A percentile compares a stretch with the other conserved stretches of the same genome.
phyloP scores from a whole-genome alignment of 257 asterid genomes.

The Jasminum sambac region DNA sequence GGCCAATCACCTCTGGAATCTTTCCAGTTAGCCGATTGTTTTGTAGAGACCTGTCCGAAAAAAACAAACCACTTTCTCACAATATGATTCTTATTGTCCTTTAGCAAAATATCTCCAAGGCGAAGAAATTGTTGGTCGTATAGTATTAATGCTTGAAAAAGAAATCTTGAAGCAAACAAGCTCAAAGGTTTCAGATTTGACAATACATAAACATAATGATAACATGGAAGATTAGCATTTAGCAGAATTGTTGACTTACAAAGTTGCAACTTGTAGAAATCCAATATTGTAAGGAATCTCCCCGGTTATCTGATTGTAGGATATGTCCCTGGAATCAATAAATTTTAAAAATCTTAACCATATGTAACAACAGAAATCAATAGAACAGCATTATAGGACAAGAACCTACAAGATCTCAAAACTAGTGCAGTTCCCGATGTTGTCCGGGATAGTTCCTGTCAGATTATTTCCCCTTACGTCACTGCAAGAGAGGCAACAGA shows the following conservation, averaged over 20 bases:
- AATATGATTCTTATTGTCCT: not conserved
- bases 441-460: constrained; percentile 83
- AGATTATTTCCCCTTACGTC: constrained; percentile 90
- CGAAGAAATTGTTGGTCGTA: too few relatives aligned
- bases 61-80: not conserved
- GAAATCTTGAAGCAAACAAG: too few relatives aligned
- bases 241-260: constrained; percentile 48
- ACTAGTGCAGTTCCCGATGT: constrained; percentile 93
- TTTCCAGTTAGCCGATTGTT: constrained; percentile 86
- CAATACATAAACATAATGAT: not conserved
- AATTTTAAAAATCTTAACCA: not conserved
- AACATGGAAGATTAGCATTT: not conserved
- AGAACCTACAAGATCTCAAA: constrained; percentile 86
- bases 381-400: not conserved
- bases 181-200: too few relatives aligned
- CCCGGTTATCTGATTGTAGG: constrained; percentile 88
- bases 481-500: constrained; percentile 43
- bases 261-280: constrained; percentile 94
- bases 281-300: constrained; percentile 97
- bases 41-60: constrained; percentile 70
- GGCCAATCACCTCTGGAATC: constrained; percentile 95
- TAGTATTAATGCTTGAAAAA: too few relatives aligned
- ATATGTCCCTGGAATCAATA: constrained; percentile 65
- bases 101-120: too few relatives aligned
- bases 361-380: not conserved